Conservation (phyloP, 2,329 filamentous ascomycete genomes). For the Sporothrix globosa region DNA sequence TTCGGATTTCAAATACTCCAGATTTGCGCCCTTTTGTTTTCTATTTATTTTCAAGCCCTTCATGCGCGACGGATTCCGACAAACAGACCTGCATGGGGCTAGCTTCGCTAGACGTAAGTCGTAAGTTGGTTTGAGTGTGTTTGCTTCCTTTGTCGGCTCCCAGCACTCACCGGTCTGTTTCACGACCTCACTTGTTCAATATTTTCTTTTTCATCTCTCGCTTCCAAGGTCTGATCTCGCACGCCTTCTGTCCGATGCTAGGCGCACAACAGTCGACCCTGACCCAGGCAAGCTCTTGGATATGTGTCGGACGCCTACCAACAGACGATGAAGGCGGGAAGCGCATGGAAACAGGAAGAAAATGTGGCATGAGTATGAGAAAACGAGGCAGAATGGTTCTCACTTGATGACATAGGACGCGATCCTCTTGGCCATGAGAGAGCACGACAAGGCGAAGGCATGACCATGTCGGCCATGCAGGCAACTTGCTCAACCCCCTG, state of each 20-base stretch:
- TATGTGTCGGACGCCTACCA: not conserved
- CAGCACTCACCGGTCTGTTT: constrained; percentile 22
- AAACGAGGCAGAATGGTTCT: too few relatives aligned
- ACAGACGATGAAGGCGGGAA: not conserved
- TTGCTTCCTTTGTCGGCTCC: not conserved
- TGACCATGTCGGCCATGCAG: constrained; percentile 17
- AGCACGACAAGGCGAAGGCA: not conserved
- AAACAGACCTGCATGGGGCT: not conserved
- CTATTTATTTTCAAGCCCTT: not conserved
- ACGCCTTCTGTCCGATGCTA: not conserved
- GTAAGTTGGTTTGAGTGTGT: not conserved
- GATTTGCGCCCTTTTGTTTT: not conserved
- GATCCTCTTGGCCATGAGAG: not conserved
- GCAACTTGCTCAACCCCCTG: not conserved
- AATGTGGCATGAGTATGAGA: not conserved
- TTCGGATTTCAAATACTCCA: not conserved
- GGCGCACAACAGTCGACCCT: not conserved
- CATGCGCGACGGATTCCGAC: not conserved
- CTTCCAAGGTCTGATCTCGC: not conserved
- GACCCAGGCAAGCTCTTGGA: not conserved
- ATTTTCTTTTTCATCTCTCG: not conserved
- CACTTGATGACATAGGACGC: too few relatives aligned
- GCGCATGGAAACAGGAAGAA: not conserved
- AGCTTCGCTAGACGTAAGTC: not conserved
- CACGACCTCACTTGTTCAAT: not conserved